These are phyloP conservation scores for Tulasnella sp. DNA, from an alignment of 768 basidiomycete genomes.

Conservation along the genomic window DNA sequence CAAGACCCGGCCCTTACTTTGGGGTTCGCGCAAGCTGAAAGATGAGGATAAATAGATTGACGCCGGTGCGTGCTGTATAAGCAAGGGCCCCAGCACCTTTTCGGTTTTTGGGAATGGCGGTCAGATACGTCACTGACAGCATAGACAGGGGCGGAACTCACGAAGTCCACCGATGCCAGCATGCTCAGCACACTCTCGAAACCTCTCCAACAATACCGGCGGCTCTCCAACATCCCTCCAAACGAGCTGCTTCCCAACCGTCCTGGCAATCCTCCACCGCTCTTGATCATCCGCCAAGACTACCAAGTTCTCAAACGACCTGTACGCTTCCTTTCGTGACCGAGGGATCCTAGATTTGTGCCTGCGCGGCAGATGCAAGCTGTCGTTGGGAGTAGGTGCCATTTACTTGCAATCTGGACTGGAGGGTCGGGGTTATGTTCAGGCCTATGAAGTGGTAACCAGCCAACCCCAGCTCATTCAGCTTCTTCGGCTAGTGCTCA, in stretches of 20 bases:
- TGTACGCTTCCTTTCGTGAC: background rate
- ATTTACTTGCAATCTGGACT: too few species aligned
- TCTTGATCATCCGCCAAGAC: constrained; percentile 79
- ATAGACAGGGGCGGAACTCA: constrained; percentile 31
- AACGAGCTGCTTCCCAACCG: constrained; percentile 59
- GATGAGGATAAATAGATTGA: constrained; percentile 72
- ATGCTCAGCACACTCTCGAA: constrained; percentile 60
- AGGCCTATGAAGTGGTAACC: too few species aligned
- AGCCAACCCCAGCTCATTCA: too few species aligned
- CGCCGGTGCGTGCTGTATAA: constrained; percentile 66
- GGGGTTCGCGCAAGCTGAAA: constrained; percentile 57
- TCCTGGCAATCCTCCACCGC: constrained; percentile 25
- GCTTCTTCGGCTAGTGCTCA: too few species aligned
- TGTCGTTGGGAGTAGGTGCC: too few species aligned
- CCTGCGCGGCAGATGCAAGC: too few species aligned
- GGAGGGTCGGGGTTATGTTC: too few species aligned
- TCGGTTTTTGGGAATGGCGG: too few species aligned
- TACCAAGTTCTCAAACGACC: constrained; percentile 72
- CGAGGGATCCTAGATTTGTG: too few species aligned
- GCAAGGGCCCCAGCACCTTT: constrained; percentile 75
- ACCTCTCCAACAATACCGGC: constrained; percentile 49
- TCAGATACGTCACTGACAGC: too few species aligned
- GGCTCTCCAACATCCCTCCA: constrained; percentile 74
- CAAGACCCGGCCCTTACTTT: constrained; percentile 38
- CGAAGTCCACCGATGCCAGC: constrained; percentile 59